Evolutionary conservation across 2,329 filamentous ascomycete genomes (phyloP), one percentile per base, ranked within the genome.

Genomic region (Cercospora sp.): DNA sequence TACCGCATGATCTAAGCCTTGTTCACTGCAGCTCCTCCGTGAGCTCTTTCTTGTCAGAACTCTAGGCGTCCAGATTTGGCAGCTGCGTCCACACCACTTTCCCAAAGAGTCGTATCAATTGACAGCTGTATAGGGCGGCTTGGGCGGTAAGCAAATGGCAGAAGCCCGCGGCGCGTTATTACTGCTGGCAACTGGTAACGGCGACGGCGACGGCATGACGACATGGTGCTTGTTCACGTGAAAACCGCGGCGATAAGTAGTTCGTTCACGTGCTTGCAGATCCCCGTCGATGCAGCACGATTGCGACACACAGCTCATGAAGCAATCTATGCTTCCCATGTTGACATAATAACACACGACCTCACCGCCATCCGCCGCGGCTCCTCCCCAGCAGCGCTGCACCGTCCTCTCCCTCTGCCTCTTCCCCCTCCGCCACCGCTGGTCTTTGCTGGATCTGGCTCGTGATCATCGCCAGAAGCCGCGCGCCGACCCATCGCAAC

Each of bases 271-370:
- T 58, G 53, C 53, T 31, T 20, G 26, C 53, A 26, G 16, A 10
- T 26, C 20, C n/a, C 16, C 1, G 53, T n/a, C 20, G 26, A n/a
- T 30, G 53, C 26, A 31, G 26, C 53, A 58, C 12, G 23, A 28
- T 31, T 23, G 53, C 53, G 53, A 58, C 53, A 62, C 42, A 48
- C 60, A 62, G 60, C 42, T 13, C 58, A 20, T 16, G 58, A 31
- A 31, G 36, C 33, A 53, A 51, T 16, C 33, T 64, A 55, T 36
- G 30, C 51, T 64, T 57, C 33, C 36, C 45, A 23, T n/a, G 36
- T 58, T 30, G 26, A 58, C 55, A 28, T 6, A n/a, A 58, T 26
- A 20, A 58, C 53, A 58, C 9, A 31, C 53, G 48, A 53, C 48
- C 48, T 53, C 48, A 53, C 48, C 48, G 48, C 48, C 48, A 53